Percentiles rank a stretch among this genome's conserved stretches.
phyloP scores from a whole-genome alignment of 345 rosid species.

The Laguncularia racemosa region DNA sequence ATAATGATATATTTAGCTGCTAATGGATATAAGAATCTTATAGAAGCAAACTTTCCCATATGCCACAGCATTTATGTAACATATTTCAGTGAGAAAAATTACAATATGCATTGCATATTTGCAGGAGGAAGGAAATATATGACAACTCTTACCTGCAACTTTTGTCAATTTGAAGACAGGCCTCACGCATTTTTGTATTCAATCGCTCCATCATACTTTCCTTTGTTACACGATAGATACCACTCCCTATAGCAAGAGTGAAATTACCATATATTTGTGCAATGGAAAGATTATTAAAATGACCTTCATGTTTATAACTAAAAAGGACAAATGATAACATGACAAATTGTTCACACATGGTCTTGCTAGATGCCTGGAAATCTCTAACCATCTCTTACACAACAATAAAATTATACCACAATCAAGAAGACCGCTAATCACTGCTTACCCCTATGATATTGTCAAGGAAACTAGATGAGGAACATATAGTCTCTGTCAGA shows the following conservation, averaged over 20 bases:
- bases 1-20: too few relatives aligned
- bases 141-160: slow-evolving; percentile 54
- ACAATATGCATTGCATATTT: background rate
- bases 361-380: too few relatives aligned
- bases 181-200: slow-evolving; percentile 52
- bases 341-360: too few relatives aligned
- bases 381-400: too few relatives aligned
- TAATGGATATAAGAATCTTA: background rate
- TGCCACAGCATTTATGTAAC: too few relatives aligned
- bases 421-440: too few relatives aligned
- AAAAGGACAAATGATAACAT: background rate
- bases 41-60: background rate
- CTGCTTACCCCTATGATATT: too few relatives aligned
- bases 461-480: too few relatives aligned
- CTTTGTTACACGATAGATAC: slow-evolving; percentile 41
- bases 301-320: background rate
- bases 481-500: too few relatives aligned
- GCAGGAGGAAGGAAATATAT: background rate
- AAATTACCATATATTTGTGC: slow-evolving; percentile 12
- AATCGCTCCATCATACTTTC: slow-evolving; percentile 73
- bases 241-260: background rate
- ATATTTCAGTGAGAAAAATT: too few relatives aligned
- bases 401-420: too few relatives aligned
- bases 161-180: slow-evolving; percentile 51
- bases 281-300: slow-evolving; percentile 2